These are phyloP conservation scores for Austroboletus niveus DNA, from an alignment of 1,284 basidiomycete genomes.

Conservation along the genomic window DNA sequence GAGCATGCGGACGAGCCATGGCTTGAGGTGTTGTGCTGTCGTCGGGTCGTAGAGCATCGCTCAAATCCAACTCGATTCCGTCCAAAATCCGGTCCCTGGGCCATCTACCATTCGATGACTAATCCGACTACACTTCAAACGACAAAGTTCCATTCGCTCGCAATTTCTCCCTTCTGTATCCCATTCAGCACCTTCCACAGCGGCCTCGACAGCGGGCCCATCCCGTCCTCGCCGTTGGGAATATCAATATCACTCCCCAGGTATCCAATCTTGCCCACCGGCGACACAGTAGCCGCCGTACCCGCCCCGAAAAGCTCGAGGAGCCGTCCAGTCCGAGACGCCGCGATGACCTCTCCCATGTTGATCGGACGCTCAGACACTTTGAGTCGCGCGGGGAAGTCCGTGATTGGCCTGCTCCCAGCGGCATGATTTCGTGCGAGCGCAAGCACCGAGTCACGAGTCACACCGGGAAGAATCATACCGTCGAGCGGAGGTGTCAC, in stretches of 20 bases:
- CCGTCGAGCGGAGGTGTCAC: conserved; percentile 93
- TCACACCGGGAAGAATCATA: conserved; percentile 95
- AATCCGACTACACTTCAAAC: conserved; percentile 31
- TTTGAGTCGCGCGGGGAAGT: conserved; percentile 65
- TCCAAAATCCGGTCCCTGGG: neutral
- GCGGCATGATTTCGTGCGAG: conserved; percentile 78
- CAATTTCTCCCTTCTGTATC: conserved; percentile 85
- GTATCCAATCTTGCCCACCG: conserved; percentile 87
- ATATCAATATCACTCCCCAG: conserved; percentile 80
- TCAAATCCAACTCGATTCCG: neutral
- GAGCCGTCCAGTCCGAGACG: conserved; percentile 67
- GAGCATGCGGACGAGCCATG: conserved; percentile 81
- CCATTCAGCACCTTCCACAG: conserved; percentile 86
- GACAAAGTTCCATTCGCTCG: conserved; percentile 79
- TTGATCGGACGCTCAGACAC: conserved; percentile 85
- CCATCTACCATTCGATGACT: conserved; percentile 16
- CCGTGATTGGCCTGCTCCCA: conserved; percentile 54
- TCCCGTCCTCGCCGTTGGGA: conserved; percentile 84
- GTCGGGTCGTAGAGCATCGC: conserved; percentile 66
- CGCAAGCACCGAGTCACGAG: conserved; percentile 86
- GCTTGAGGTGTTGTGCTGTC: conserved; percentile 63
- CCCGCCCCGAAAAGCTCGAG: conserved; percentile 94
- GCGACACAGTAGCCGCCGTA: conserved; percentile 86
- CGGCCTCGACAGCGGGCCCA: conserved; percentile 82
- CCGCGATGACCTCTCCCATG: conserved; percentile 86